Evolutionary conservation across 2,329 filamentous ascomycete species (phyloP).

Genomic region (Exophiala bonariae): DNA sequence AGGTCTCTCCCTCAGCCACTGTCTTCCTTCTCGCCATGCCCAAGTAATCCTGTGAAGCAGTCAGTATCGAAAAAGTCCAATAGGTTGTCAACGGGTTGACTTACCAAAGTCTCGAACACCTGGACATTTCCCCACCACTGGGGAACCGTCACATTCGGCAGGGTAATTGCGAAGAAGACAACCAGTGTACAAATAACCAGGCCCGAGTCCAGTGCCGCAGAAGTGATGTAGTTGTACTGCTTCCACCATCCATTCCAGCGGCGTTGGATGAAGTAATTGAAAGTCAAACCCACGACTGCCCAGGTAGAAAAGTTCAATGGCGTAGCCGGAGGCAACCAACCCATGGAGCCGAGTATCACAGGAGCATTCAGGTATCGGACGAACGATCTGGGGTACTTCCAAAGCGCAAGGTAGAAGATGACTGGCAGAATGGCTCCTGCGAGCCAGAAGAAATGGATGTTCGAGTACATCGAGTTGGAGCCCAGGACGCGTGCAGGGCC

Average conservation of each 20-base stretch:
- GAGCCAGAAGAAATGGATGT: conserved; percentile 53
- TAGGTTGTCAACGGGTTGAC: too few species aligned
- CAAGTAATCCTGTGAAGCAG: neutral
- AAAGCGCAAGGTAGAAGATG: conserved; percentile 44
- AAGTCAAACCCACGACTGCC: conserved; percentile 38
- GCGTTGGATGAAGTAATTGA: conserved; percentile 38
- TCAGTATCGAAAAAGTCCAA: too few species aligned
- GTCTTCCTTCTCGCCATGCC: neutral
- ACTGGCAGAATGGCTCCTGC: conserved; percentile 47
- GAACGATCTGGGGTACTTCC: conserved; percentile 25
- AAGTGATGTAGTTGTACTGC: conserved; percentile 42
- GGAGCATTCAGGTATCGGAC: conserved; percentile 29
- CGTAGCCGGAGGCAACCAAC: conserved; percentile 28
- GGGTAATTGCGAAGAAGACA: conserved; percentile 38
- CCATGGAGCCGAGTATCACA: conserved; percentile 34
- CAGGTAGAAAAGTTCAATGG: conserved; percentile 39
- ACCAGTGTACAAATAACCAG: conserved; percentile 35
- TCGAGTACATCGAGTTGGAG: conserved; percentile 46
- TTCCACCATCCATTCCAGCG: conserved; percentile 39
- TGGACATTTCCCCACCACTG: conserved; percentile 37
- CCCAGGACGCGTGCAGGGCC: conserved; percentile 52
- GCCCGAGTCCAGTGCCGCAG: conserved; percentile 38
- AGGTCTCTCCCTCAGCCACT: conserved; percentile 1
- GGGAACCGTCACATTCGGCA: conserved; percentile 33
- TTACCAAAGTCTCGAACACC: neutral